Evolutionary conservation across 805 yeast species (phyloP).

Genomic region (Starmera caribaea): DNA sequence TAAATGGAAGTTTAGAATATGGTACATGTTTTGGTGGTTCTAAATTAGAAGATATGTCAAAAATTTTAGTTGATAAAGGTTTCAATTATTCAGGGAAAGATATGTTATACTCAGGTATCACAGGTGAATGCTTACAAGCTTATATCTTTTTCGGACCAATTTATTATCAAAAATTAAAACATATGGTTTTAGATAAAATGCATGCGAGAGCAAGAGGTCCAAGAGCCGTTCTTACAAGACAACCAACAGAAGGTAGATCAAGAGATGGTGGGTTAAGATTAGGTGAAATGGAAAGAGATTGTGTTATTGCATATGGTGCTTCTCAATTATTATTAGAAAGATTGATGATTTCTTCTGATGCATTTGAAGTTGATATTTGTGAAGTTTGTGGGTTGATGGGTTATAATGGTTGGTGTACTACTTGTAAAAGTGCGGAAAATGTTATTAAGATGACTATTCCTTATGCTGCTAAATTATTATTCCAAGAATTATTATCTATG

Average conservation of each 20-base stretch:
- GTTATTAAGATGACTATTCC: slow-evolving; percentile 94
- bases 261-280: slow-evolving; percentile 98
- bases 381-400: slow-evolving; percentile 95
- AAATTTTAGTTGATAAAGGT: slow-evolving; percentile 82
- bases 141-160: slow-evolving; percentile 98
- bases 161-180: slow-evolving; percentile 95
- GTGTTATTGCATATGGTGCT: slow-evolving; percentile 99
- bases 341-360: slow-evolving; percentile 94
- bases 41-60: slow-evolving; percentile 90
- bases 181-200: slow-evolving; percentile 98
- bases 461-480: slow-evolving; percentile 93
- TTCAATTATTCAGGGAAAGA: slow-evolving; percentile 95
- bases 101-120: slow-evolving; percentile 93
- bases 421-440: slow-evolving; percentile 81
- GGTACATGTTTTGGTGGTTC: slow-evolving; percentile 99
- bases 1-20: slow-evolving; percentile 83
- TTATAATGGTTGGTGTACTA: slow-evolving; percentile 95
- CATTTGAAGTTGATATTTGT: slow-evolving; percentile 95
- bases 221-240: slow-evolving; percentile 94
- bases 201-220: slow-evolving; percentile 99
- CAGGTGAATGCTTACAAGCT: slow-evolving; percentile 96
- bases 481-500: slow-evolving; percentile 98
- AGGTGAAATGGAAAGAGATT: slow-evolving; percentile 99
- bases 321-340: slow-evolving; percentile 89
- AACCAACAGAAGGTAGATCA: slow-evolving; percentile 98